Conservation (phyloP, 345 rosid species). For the Gossypium longicalyx region DNA sequence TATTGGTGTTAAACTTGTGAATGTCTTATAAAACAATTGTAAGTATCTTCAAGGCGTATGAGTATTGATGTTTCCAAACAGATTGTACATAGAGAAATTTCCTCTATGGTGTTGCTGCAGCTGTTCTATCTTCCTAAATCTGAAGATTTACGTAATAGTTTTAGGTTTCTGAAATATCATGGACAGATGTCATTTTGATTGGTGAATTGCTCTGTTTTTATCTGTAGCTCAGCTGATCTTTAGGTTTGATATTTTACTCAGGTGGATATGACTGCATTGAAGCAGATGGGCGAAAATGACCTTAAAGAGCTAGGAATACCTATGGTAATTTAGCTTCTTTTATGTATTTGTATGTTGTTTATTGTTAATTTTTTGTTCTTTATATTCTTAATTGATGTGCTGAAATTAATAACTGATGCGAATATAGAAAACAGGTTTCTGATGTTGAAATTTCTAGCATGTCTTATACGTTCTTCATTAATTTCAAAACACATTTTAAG, state of each 20-base stretch:
- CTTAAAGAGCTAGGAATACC: slow-evolving; percentile 94
- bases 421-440: not conserved
- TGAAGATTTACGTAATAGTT: not conserved
- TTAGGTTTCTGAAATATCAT: not conserved
- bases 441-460: not conserved
- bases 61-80: not conserved
- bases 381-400: not conserved
- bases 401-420: not conserved
- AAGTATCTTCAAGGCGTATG: not conserved
- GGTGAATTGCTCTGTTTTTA: not conserved
- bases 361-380: not conserved
- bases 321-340: slow-evolving; percentile 52
- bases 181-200: not conserved
- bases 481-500: not conserved
- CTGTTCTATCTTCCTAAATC: not conserved
- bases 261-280: slow-evolving; percentile 89
- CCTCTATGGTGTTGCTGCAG: not conserved
- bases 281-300: slow-evolving; percentile 91
- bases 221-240: slow-evolving; percentile 13
- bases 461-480: not conserved
- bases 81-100: not conserved
- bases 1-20: not conserved
- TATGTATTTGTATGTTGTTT: not conserved
- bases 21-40: not conserved
- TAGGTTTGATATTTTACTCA: slow-evolving; percentile 29